These are phyloP conservation scores for Rhodamnia argentea DNA, from an alignment of 345 rosid genomes.

Conservation along the genomic window DNA sequence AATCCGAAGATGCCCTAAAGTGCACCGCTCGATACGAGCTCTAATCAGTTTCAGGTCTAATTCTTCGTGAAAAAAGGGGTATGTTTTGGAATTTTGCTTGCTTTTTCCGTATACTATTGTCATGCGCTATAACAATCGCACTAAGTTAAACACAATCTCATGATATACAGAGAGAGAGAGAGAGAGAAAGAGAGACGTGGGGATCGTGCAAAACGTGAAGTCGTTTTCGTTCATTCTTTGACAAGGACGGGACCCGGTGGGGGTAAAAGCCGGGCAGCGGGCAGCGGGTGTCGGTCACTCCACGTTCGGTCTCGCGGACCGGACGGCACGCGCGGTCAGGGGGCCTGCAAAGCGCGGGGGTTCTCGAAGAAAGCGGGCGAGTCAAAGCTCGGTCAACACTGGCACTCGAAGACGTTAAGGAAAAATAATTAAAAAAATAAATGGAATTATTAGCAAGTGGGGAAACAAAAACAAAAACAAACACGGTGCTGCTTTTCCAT, in stretches of 20 bases:
- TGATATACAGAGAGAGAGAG: background rate
- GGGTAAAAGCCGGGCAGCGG: background rate
- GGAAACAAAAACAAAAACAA: conserved; percentile 1
- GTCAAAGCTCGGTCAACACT: background rate
- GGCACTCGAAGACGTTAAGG: background rate
- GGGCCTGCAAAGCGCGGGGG: background rate
- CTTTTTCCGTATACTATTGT: background rate
- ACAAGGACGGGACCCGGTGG: background rate
- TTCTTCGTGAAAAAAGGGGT: background rate
- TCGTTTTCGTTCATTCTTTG: background rate
- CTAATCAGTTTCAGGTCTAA: background rate
- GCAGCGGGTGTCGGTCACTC: background rate
- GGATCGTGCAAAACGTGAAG: background rate
- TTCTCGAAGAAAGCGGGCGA: background rate
- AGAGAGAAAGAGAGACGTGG: background rate
- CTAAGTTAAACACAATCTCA: background rate
- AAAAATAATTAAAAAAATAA: too few relatives aligned
- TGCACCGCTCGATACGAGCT: background rate
- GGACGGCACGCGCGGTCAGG: conserved; percentile 80
- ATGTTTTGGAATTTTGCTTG: background rate
- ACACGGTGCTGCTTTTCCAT: background rate
- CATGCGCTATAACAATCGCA: background rate
- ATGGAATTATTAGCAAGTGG: background rate
- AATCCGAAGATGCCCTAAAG: background rate
- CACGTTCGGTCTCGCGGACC: conserved; percentile 27